phyloP scores from a whole-genome alignment of 1,139 yeast species.

The Nakaseomyces nivariensis region DNA sequence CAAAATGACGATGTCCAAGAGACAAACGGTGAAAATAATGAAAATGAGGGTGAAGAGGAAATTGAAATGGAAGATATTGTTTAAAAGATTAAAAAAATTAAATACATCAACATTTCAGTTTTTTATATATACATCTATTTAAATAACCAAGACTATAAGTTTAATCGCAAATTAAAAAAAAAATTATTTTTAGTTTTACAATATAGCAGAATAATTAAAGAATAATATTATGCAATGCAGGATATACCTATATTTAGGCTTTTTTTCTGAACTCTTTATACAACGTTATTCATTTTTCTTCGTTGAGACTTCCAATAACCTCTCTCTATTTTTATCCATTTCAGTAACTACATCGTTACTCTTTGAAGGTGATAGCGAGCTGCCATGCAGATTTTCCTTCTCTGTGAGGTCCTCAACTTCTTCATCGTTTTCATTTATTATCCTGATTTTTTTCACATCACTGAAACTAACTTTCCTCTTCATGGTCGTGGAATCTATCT shows the following conservation, averaged over 20 bases:
- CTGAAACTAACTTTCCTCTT: constrained; percentile 25
- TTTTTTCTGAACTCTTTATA: not conserved
- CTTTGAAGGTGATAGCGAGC: not conserved
- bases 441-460: constrained; percentile 20
- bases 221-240: not conserved
- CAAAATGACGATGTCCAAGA: constrained; percentile 8
- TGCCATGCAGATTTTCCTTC: not conserved
- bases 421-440: constrained; percentile 8
- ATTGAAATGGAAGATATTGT: constrained; percentile 36
- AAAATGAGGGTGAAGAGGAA: constrained; percentile 32
- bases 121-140: not conserved
- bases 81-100: constrained; percentile 5
- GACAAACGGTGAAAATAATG: constrained; percentile 19
- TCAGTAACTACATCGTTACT: not conserved
- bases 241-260: too few relatives aligned
- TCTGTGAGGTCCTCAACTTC: constrained; percentile 1
- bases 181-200: not conserved
- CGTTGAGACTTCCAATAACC: not conserved
- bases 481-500: constrained; percentile 6
- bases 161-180: not conserved
- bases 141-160: not conserved
- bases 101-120: too few relatives aligned
- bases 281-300: not conserved
- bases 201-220: not conserved
- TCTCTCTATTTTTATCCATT: not conserved